phyloP scores from a whole-genome alignment of 208 protist genomes.

The Naegleria fowleri region DNA sequence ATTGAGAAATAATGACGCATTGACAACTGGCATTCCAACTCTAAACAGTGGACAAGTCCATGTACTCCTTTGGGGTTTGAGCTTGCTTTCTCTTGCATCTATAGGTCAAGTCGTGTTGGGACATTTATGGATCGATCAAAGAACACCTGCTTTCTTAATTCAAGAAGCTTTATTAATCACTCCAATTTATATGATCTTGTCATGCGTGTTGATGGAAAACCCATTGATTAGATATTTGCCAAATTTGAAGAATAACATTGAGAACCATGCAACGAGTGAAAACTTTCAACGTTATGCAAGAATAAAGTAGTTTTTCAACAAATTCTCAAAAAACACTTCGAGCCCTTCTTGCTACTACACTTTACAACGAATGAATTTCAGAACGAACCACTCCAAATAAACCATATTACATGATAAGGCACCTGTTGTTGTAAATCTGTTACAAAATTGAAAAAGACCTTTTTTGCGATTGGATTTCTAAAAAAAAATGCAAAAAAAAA shows the following conservation, averaged over 20 bases:
- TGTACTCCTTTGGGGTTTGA: not conserved
- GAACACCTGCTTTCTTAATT: not conserved
- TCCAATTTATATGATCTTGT: not conserved
- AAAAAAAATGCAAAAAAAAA: too few species aligned
- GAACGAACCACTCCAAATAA: too few species aligned
- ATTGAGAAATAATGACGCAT: not conserved
- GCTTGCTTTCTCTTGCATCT: not conserved
- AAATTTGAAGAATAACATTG: not conserved
- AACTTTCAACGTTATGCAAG: not conserved
- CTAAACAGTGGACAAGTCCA: not conserved
- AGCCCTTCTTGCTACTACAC: too few species aligned
- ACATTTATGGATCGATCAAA: not conserved
- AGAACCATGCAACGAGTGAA: not conserved
- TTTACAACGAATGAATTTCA: too few species aligned
- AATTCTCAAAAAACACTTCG: too few species aligned
- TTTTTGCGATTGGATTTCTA: too few species aligned
- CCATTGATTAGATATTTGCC: not conserved
- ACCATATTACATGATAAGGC: too few species aligned
- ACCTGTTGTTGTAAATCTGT: too few species aligned
- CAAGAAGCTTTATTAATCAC: not conserved
- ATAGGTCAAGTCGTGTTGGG: not conserved
- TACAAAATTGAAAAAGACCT: too few species aligned
- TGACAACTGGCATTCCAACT: not conserved
- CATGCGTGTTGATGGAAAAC: not conserved
- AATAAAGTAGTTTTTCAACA: too few species aligned